Conservation (phyloP, 1,284 basidiomycete species). For the Farysia itapuensis region DNA sequence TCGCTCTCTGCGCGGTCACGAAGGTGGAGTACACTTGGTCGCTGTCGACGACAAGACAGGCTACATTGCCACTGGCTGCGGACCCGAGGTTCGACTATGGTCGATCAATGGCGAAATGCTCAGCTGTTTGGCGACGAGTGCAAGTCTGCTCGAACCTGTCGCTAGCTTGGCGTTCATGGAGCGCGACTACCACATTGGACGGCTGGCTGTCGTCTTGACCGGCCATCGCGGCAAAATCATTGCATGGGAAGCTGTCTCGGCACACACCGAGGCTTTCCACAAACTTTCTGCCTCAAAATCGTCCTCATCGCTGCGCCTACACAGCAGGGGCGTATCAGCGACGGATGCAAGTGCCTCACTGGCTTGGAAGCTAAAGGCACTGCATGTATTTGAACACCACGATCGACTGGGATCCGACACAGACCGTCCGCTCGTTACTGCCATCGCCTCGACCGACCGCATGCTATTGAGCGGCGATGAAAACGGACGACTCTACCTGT, state of each 20-base stretch:
- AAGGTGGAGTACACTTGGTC: conserved; percentile 69
- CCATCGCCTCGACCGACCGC: conserved; percentile 11
- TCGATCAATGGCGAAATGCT: conserved; percentile 79
- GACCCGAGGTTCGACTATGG: conserved; percentile 70
- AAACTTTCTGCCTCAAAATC: conserved; percentile 1
- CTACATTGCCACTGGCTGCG: conserved; percentile 77
- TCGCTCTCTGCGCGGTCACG: conserved; percentile 45
- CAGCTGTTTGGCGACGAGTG: conserved; percentile 67
- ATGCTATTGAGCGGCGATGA: conserved; percentile 51
- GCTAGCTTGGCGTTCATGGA: conserved; percentile 77
- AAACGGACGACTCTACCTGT: conserved; percentile 45
- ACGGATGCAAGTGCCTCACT: not conserved
- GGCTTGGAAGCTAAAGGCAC: conserved; percentile 28
- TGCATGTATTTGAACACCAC: conserved; percentile 44
- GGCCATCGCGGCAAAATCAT: conserved; percentile 54
- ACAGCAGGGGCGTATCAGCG: not conserved
- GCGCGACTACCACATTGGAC: conserved; percentile 64
- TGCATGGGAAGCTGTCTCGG: conserved; percentile 46
- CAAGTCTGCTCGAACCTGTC: conserved; percentile 61
- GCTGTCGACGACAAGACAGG: conserved; percentile 83
- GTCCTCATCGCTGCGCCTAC: not conserved
- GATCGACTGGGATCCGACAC: conserved; percentile 13
- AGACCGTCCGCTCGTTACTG: conserved; percentile 27
- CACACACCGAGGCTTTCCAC: conserved; percentile 11
- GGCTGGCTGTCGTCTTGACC: conserved; percentile 50